A percentile compares a stretch with the other conserved stretches of the same genome.
Evolutionary conservation across 257 asterid genomes (phyloP).

Genomic region (Jacaranda mimosifolia): DNA sequence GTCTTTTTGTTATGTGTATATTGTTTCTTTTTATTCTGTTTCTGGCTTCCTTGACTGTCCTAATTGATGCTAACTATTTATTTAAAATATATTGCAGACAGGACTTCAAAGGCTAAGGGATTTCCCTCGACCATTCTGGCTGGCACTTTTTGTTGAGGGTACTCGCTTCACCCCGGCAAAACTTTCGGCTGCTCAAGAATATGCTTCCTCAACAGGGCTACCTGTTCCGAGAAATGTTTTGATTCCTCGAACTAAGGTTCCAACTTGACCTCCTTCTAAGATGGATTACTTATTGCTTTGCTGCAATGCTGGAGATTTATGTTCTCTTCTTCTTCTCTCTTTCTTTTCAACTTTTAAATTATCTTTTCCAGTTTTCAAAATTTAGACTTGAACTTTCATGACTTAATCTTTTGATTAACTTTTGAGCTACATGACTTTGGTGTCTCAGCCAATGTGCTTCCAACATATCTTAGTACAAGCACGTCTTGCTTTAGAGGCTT

Average conservation of each 20-base stretch:
- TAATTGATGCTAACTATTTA: slow-evolving; percentile 27
- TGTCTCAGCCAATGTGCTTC: slow-evolving; percentile 20
- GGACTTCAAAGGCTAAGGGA: slow-evolving; percentile 78
- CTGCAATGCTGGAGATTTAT: slow-evolving; percentile 5
- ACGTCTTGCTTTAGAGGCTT: neutral
- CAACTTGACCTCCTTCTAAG: slow-evolving; percentile 28
- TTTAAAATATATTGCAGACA: slow-evolving; percentile 57
- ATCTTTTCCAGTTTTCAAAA: neutral
- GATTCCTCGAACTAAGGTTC: slow-evolving; percentile 98
- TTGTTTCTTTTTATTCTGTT: slow-evolving; percentile 22
- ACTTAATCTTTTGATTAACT: slow-evolving; percentile 6
- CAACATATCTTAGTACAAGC: neutral
- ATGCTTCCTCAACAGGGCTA: slow-evolving; percentile 78
- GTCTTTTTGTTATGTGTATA: slow-evolving; percentile 16
- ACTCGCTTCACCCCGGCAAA: slow-evolving; percentile 95
- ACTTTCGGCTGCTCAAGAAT: slow-evolving; percentile 95
- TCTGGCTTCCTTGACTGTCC: slow-evolving; percentile 27
- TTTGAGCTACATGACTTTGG: neutral
- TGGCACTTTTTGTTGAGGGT: slow-evolving; percentile 96
- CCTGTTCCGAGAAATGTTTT: slow-evolving; percentile 91
- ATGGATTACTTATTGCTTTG: neutral
- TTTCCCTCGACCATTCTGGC: slow-evolving; percentile 91
- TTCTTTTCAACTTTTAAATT: too few species aligned
- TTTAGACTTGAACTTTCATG: neutral
- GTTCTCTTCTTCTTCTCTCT: neutral